Conservation (phyloP, 495 filamentous ascomycete species). For the Podospora pseudocomata region DNA sequence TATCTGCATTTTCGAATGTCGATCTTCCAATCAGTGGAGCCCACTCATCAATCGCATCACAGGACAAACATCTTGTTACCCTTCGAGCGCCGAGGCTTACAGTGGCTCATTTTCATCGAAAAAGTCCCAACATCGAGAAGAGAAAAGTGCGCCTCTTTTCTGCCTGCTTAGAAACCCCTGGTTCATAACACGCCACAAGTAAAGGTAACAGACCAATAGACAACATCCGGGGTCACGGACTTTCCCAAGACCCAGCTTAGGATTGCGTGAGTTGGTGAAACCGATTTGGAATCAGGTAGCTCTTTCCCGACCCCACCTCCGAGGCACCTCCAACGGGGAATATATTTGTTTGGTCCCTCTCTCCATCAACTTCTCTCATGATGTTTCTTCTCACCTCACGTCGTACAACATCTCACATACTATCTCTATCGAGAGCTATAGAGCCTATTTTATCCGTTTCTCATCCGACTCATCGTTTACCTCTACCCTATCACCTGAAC, state of each 20-base stretch:
- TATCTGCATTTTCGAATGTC: background rate
- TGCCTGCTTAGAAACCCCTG: background rate
- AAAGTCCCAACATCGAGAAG: too few species aligned
- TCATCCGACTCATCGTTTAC: background rate
- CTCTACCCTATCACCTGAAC: background rate
- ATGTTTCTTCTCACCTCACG: background rate
- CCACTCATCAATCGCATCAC: background rate
- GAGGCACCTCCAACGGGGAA: background rate
- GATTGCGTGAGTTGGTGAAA: background rate
- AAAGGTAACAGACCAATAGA: background rate
- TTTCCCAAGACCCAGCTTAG: background rate
- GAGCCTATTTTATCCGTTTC: background rate
- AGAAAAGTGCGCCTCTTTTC: background rate
- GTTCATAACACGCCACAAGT: background rate
- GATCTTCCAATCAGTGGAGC: background rate
- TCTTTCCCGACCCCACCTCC: background rate
- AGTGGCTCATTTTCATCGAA: background rate
- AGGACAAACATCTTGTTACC: background rate
- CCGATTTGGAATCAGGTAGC: constrained; percentile 2
- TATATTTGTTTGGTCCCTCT: background rate
- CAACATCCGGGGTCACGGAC: background rate
- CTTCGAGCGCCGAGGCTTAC: background rate
- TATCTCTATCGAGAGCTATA: background rate
- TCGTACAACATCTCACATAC: background rate
- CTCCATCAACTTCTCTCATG: background rate